phyloP scores from a whole-genome alignment of 257 asterid species.

The Thymus quinquecostatus region DNA sequence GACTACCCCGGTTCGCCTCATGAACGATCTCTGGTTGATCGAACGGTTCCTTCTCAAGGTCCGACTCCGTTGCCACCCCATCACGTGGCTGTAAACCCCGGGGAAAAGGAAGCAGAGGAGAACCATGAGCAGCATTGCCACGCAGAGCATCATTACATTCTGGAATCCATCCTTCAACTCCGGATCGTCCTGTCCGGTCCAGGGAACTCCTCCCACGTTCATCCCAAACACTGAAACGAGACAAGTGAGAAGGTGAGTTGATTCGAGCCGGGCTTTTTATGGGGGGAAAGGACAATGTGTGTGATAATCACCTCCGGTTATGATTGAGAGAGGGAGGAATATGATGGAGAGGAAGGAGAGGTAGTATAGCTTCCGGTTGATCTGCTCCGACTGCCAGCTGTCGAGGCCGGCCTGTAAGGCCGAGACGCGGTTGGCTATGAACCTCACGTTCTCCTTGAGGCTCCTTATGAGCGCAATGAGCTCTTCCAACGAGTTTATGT shows the following conservation, averaged over 20 bases:
- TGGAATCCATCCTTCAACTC: slow-evolving; percentile 74
- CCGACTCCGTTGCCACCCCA: slow-evolving; percentile 62
- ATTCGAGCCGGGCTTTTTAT: background rate
- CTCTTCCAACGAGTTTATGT: slow-evolving; percentile 82
- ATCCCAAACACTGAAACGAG: slow-evolving; percentile 74
- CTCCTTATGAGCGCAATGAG: slow-evolving; percentile 78
- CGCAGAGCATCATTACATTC: slow-evolving; percentile 67
- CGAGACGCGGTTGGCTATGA: slow-evolving; percentile 83
- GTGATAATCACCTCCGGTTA: slow-evolving; percentile 72
- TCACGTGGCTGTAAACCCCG: slow-evolving; percentile 50
- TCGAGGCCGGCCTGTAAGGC: slow-evolving; percentile 95
- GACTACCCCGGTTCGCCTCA: slow-evolving; percentile 40
- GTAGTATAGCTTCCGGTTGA: slow-evolving; percentile 80
- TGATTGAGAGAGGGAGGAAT: slow-evolving; percentile 86
- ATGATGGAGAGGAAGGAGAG: slow-evolving; percentile 94
- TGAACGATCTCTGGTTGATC: slow-evolving; percentile 59
- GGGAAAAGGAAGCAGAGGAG: slow-evolving; percentile 89
- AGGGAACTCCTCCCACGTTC: slow-evolving; percentile 99
- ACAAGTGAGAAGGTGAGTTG: background rate
- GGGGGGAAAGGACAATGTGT: no score
- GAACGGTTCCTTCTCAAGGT: slow-evolving; percentile 56
- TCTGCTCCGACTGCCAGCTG: slow-evolving; percentile 98
- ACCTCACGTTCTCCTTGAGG: slow-evolving; percentile 89
- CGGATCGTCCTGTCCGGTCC: slow-evolving; percentile 79
- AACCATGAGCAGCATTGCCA: slow-evolving; percentile 52